Conservation (phyloP, 352 stramenopile genomes). For the Plasmopara muralis region DNA sequence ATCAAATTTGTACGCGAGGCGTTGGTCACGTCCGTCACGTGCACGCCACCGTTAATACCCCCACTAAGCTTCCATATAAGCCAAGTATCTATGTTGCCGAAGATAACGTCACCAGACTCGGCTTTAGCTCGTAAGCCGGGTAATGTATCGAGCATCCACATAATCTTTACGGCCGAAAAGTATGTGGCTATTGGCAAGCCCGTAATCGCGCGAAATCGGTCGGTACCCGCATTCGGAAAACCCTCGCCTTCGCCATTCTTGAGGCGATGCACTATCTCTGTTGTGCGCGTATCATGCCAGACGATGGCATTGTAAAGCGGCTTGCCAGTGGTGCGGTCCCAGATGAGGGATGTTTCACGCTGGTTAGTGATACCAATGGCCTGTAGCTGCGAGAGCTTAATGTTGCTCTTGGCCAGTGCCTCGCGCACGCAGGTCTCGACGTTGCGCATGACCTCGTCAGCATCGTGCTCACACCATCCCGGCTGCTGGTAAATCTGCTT, state of each 20-base stretch:
- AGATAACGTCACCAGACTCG: constrained; percentile 82
- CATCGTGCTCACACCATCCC: constrained; percentile 97
- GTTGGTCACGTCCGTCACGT: constrained; percentile 98
- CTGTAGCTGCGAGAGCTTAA: constrained; percentile 68
- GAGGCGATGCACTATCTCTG: constrained; percentile 81
- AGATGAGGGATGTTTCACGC: constrained; percentile 96
- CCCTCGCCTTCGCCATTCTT: constrained; percentile 57
- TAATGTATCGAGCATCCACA: constrained; percentile 96
- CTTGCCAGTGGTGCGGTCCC: constrained; percentile 93
- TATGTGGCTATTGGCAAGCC: constrained; percentile 96
- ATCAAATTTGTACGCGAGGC: constrained; percentile 95
- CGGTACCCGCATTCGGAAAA: constrained; percentile 41
- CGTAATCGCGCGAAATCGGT: constrained; percentile 79
- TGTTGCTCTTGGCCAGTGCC: constrained; percentile 59
- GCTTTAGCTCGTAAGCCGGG: constrained; percentile 81
- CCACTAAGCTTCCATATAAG: constrained; percentile 93
- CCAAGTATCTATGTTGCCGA: constrained; percentile 99
- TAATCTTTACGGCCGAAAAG: constrained; percentile 97
- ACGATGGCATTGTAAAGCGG: constrained; percentile 98
- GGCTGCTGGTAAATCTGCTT: constrained; percentile 94
- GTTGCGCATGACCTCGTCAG: constrained; percentile 92
- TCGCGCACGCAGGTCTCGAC: constrained; percentile 68
- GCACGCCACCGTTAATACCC: constrained; percentile 70
- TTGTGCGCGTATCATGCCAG: constrained; percentile 96
- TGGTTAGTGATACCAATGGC: constrained; percentile 99